phyloP scores from a whole-genome alignment of 2,329 filamentous ascomycete genomes.

The Cercospora berteroae region DNA sequence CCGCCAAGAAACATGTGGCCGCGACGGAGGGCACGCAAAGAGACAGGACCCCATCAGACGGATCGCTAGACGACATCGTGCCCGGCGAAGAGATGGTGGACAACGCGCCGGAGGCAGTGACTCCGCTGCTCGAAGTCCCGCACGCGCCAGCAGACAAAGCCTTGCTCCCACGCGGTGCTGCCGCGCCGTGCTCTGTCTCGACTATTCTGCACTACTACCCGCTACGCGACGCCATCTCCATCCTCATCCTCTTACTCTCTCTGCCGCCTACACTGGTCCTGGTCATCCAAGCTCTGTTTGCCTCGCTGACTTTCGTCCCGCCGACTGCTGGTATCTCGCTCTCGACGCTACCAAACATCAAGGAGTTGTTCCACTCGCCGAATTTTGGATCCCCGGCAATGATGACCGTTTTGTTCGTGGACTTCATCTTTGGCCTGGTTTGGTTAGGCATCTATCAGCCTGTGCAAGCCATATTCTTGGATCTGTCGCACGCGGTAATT shows the following conservation, averaged over 20 bases:
- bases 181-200: conserved; percentile 72
- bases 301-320: conserved; percentile 87
- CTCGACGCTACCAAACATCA: conserved; percentile 72
- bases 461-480: conserved; percentile 81
- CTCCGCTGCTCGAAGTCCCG: conserved; percentile 25
- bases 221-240: conserved; percentile 91
- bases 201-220: conserved; percentile 89
- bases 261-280: conserved; percentile 85
- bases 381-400: conserved; percentile 76
- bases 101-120: conserved; percentile 33
- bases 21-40: conserved; percentile 32
- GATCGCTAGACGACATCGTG: conserved; percentile 42
- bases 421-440: conserved; percentile 72
- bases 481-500: conserved; percentile 89
- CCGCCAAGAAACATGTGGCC: conserved; percentile 30
- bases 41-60: conserved; percentile 45
- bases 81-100: conserved; percentile 33
- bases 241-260: conserved; percentile 92
- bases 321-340: conserved; percentile 64
- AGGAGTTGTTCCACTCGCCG: conserved; percentile 86
- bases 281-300: conserved; percentile 87
- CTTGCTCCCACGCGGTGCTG: conserved; percentile 61
- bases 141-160: conserved; percentile 43
- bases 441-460: conserved; percentile 88
- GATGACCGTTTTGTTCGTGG: conserved; percentile 79